Evolutionary conservation across 345 rosid genomes (phyloP), one percentile per base, ranked within the genome.

Genomic region (Stellera chamaejasme): DNA sequence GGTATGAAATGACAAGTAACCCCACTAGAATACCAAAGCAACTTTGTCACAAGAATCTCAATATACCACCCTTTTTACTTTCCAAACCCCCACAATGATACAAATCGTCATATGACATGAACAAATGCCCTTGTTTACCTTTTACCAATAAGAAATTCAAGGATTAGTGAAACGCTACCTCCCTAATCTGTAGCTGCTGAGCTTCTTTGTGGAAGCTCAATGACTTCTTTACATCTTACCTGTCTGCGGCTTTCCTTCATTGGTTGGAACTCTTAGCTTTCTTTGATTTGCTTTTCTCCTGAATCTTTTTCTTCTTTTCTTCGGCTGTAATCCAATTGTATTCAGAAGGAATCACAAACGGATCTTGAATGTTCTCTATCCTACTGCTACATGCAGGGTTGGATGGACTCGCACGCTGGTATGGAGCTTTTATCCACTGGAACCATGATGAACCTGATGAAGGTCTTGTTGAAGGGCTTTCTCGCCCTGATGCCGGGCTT

Each of bases 251-350:
- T 48, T 0, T n/a, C 49, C 43, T 50, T 75, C 59, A 72, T 69
- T 72, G 70, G 69, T 54, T 77, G 68, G 78, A 80, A 53, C 54
- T 78, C 71, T 69, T 83, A 39, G 79, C 82, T 63, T 74, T 85
- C 77, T 78, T 85, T 13, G 81, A 71, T 73, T 77, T 88, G 76
- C 67, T 81, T 75, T 89, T 93, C 67, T 89, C 97, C 68, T 83
- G 97, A 77, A 83, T 81, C 85, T 81, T 93, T 85, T 68, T 85
- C 65, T 81, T 88, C 95, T 85, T 92, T 53, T 81, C 89, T 65
- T 88, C 96, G 19, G 82, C 79, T 2, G 82, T 77, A 15, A 86
- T 73, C 98, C 98, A 92, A 7, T 76, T 71, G 68, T 92, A 88
- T 11, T 85, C 90, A 10, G 73, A 56, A 8, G 93, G 98, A 19